Conservation (phyloP, 2,329 filamentous ascomycete species). For the Pestalotiopsis sp. region DNA sequence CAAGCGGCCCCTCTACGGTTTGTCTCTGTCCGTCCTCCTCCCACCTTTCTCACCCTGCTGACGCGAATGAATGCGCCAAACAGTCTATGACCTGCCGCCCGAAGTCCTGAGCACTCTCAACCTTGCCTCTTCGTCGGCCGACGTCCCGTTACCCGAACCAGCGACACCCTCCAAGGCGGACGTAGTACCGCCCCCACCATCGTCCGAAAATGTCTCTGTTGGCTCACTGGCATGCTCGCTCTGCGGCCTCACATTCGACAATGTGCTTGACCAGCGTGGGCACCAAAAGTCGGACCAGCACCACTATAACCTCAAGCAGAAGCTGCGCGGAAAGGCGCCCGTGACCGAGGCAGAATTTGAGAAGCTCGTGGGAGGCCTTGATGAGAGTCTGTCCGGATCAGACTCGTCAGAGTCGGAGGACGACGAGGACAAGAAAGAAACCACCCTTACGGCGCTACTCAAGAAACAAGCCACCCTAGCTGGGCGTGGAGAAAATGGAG, state of each 20-base stretch:
- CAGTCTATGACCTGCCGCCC: constrained; percentile 81
- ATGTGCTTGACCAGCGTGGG: constrained; percentile 77
- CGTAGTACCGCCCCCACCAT: constrained; percentile 22
- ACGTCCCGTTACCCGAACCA: background rate
- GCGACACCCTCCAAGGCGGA: constrained; percentile 24
- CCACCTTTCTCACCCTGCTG: constrained; percentile 15
- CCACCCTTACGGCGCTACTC: constrained; percentile 73
- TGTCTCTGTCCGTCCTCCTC: constrained; percentile 8
- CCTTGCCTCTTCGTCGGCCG: constrained; percentile 52
- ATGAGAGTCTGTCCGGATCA: constrained; percentile 92
- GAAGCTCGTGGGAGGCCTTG: constrained; percentile 79
- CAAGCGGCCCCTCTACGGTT: constrained; percentile 55
- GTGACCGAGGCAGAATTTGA: constrained; percentile 86
- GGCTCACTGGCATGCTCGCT: constrained; percentile 79
- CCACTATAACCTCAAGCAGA: constrained; percentile 92
- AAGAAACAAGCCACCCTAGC: constrained; percentile 82
- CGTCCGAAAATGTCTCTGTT: constrained; percentile 43
- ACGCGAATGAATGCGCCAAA: constrained; percentile 25
- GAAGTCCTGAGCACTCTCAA: constrained; percentile 72
- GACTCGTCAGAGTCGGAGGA: constrained; percentile 74
- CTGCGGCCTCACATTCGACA: constrained; percentile 73
- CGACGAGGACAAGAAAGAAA: constrained; percentile 66
- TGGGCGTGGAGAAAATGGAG: constrained; percentile 49
- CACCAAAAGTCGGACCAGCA: constrained; percentile 92
- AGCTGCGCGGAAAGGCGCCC: constrained; percentile 71